These are phyloP conservation scores for Daldinia bambusicola DNA, from an alignment of 495 filamentous ascomycete genomes.

Conservation along the genomic window DNA sequence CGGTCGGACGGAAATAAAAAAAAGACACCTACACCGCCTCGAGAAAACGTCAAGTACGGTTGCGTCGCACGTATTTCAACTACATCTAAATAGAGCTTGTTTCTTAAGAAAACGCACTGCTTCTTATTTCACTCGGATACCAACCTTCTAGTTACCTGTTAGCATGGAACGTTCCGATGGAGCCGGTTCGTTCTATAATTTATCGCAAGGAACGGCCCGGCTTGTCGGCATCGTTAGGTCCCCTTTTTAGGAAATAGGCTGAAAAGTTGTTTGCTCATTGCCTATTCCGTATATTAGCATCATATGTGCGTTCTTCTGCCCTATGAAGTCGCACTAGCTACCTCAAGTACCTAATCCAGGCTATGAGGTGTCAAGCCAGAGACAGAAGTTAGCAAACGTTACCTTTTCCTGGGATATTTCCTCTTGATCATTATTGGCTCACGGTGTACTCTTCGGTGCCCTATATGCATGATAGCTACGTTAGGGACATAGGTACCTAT, in stretches of 20 bases:
- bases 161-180: constrained; percentile 15
- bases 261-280: not conserved
- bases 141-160: constrained; percentile 8
- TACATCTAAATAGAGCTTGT: not conserved
- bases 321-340: too few species aligned
- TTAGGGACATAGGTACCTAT: constrained; percentile 9
- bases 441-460: not conserved
- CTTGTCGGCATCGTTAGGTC: constrained; percentile 9
- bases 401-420: too few species aligned
- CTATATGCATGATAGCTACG: too few species aligned
- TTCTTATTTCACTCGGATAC: constrained; percentile 8
- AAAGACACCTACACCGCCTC: not conserved
- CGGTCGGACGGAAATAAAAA: not conserved
- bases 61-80: constrained; percentile 2
- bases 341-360: too few species aligned
- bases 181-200: not conserved
- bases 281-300: too few species aligned
- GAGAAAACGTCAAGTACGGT: not conserved
- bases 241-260: not conserved
- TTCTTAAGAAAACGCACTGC: not conserved
- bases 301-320: too few species aligned
- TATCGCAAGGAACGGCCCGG: constrained; percentile 28
- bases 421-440: not conserved
- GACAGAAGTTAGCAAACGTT: too few species aligned
- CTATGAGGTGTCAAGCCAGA: too few species aligned